A percentile compares a stretch with the other conserved stretches of the same genome.
These are phyloP conservation scores for Chlorella sp. DNA, from an alignment of 139 green algal species.

Conservation along the genomic window DNA sequence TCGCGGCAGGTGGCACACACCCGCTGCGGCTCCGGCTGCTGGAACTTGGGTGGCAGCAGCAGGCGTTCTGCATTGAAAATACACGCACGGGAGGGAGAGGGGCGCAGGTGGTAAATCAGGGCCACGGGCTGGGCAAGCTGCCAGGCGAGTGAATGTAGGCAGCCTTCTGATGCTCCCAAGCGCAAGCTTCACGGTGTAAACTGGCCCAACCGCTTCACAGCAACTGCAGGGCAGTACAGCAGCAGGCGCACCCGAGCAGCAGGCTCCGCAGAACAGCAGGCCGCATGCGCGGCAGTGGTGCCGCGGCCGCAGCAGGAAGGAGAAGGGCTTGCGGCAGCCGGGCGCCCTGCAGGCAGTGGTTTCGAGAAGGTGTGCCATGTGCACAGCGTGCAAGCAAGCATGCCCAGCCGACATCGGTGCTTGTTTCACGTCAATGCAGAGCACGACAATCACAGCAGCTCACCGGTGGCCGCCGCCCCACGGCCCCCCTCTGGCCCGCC, in stretches of 20 bases:
- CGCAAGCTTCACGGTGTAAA: too few relatives aligned
- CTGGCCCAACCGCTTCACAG: background rate
- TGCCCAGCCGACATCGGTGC: too few relatives aligned
- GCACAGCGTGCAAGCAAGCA: background rate
- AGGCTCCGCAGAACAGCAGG: slow-evolving; percentile 79
- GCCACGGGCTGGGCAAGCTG: background rate
- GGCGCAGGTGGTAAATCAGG: too few relatives aligned
- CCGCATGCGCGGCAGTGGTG: slow-evolving; percentile 86
- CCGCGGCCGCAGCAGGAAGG: slow-evolving; percentile 57
- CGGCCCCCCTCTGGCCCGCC: too few relatives aligned
- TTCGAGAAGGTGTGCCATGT: background rate
- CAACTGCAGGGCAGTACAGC: background rate
- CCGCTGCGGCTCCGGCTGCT: slow-evolving; percentile 67
- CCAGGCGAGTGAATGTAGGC: too few relatives aligned
- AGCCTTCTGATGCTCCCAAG: too few relatives aligned
- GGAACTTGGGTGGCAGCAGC: slow-evolving; percentile 86
- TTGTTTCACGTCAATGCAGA: too few relatives aligned
- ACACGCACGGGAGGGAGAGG: too few relatives aligned
- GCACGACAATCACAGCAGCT: too few relatives aligned
- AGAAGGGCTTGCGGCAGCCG: slow-evolving; percentile 68
- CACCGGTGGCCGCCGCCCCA: too few relatives aligned
- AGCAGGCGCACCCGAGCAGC: slow-evolving; percentile 42
- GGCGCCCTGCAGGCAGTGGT: background rate
- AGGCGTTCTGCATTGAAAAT: slow-evolving; percentile 36
- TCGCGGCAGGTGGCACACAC: slow-evolving; percentile 72